phyloP scores from a whole-genome alignment of 2,329 filamentous ascomycete species.

The Kalaharituber pfeilii region DNA sequence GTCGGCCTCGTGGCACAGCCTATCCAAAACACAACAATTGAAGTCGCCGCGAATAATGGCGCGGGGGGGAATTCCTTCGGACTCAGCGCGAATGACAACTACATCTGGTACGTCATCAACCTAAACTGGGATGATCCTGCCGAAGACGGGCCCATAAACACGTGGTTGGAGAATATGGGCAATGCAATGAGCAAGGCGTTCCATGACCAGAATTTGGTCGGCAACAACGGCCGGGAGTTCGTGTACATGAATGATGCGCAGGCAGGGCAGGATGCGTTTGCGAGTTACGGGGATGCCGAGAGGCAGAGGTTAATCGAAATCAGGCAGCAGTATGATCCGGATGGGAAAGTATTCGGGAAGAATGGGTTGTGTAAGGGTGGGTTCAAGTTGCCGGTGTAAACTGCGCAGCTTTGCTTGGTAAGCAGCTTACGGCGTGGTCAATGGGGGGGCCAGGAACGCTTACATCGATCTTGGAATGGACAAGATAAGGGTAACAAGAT shows the following conservation, averaged over 20 bases:
- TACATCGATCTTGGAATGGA: too few relatives aligned
- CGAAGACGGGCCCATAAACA: background rate
- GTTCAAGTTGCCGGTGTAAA: background rate
- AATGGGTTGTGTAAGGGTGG: background rate
- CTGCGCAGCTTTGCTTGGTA: too few relatives aligned
- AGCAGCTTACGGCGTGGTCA: too few relatives aligned
- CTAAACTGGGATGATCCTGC: background rate
- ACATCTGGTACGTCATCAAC: background rate
- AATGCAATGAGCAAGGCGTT: background rate
- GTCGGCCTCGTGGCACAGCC: background rate
- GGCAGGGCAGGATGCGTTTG: background rate
- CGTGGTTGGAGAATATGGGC: background rate
- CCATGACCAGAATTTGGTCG: background rate
- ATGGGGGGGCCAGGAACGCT: too few relatives aligned
- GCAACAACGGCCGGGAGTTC: background rate
- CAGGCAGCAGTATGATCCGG: background rate
- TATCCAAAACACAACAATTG: background rate
- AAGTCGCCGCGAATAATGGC: background rate
- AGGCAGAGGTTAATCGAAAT: background rate
- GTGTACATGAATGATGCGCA: background rate
- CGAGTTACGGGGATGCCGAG: background rate
- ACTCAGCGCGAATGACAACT: background rate
- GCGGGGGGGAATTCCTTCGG: background rate
- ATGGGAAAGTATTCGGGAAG: background rate
- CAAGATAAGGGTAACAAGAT: too few relatives aligned